phyloP scores from a whole-genome alignment of 306 rosid species.

The Fragaria iinumae region DNA sequence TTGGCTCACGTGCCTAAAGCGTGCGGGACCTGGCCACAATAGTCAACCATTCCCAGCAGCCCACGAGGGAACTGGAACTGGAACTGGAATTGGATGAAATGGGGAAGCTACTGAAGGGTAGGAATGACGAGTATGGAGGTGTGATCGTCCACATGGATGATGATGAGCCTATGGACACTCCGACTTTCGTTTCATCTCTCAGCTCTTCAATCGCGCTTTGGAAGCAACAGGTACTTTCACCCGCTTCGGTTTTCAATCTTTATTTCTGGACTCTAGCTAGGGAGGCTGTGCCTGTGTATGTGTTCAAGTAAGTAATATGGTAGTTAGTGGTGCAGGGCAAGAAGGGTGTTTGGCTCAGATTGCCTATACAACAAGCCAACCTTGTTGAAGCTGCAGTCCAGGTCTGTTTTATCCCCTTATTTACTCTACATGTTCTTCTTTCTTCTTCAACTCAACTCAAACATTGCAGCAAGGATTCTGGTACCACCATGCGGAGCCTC shows the following conservation, averaged over 20 bases:
- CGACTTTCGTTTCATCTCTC: slow-evolving; percentile 6
- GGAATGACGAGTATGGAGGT: slow-evolving; percentile 12
- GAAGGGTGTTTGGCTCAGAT: slow-evolving; percentile 68
- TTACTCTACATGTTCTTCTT: not conserved
- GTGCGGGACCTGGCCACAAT: too few species aligned
- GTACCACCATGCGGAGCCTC: slow-evolving; percentile 91
- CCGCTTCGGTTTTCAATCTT: not conserved
- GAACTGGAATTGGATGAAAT: not conserved
- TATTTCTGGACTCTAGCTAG: too few species aligned
- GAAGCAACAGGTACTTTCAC: not conserved
- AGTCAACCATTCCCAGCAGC: too few species aligned
- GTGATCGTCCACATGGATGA: not conserved
- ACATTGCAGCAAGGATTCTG: slow-evolving; percentile 69
- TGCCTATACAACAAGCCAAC: slow-evolving; percentile 58
- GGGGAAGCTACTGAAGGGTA: not conserved
- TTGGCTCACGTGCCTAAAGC: too few species aligned
- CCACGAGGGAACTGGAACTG: too few species aligned
- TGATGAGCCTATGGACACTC: not conserved
- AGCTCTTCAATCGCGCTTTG: slow-evolving; percentile 3
- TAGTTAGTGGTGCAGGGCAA: slow-evolving; percentile 46
- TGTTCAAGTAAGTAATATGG: too few species aligned
- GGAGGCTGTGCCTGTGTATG: not conserved
- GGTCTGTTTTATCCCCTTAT: slow-evolving; percentile 24
- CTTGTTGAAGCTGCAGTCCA: slow-evolving; percentile 62
- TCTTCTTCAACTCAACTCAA: not conserved